These are phyloP conservation scores for Boletus fagicola DNA, from an alignment of 768 basidiomycete species.

Conservation along the genomic window DNA sequence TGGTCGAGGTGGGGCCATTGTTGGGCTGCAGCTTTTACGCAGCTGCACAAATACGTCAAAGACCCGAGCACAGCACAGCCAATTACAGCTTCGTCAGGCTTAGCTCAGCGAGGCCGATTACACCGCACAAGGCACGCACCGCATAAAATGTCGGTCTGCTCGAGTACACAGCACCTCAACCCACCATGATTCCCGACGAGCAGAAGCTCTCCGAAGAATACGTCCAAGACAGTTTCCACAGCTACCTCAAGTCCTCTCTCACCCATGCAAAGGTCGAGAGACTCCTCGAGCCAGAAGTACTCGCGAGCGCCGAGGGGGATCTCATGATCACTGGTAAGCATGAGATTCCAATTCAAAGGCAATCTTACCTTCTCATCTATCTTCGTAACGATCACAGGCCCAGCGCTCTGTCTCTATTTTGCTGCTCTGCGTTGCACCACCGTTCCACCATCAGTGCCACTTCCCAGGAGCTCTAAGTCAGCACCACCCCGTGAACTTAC, in stretches of 20 bases:
- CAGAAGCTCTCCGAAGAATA: conserved; percentile 57
- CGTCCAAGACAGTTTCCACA: conserved; percentile 78
- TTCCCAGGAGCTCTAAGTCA: conserved; percentile 56
- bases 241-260: conserved; percentile 75
- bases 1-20: not conserved
- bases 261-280: conserved; percentile 75
- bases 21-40: not conserved
- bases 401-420: conserved; percentile 82
- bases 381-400: conserved; percentile 42
- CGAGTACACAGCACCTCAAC: not conserved
- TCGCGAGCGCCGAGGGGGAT: conserved; percentile 78
- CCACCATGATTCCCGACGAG: conserved; percentile 23
- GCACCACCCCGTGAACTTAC: conserved; percentile 57
- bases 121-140: not conserved
- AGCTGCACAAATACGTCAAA: conserved; percentile 15
- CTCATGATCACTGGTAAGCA: conserved; percentile 80
- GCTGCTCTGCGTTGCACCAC: conserved; percentile 76
- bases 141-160: not conserved
- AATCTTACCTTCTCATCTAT: not conserved
- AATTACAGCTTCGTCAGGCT: not conserved
- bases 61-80: conserved; percentile 2
- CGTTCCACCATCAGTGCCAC: conserved; percentile 74
- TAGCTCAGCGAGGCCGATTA: not conserved
- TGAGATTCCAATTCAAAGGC: not conserved
- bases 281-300: conserved; percentile 66